Evolutionary conservation across 140 eudicot genomes (phyloP).

Genomic region (Anethum foeniculum): DNA sequence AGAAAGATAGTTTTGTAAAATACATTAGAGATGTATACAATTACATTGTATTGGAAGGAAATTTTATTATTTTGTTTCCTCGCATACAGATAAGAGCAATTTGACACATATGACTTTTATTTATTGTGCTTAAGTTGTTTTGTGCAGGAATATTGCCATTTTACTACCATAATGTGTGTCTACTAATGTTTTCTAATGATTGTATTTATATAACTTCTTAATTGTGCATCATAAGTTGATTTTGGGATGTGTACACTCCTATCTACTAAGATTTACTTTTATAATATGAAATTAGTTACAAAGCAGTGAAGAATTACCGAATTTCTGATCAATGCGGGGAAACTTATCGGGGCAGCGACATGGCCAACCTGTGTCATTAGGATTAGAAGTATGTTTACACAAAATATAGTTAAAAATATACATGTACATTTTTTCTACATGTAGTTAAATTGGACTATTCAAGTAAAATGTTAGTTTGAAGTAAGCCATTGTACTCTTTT

Average conservation of each 20-base stretch:
- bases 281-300: background rate
- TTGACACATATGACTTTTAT: background rate
- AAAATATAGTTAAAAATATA: background rate
- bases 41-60: background rate
- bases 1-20: background rate
- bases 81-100: background rate
- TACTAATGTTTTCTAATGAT: background rate
- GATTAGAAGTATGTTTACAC: conserved; percentile 66
- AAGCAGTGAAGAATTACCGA: conserved; percentile 4
- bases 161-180: background rate
- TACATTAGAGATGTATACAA: background rate
- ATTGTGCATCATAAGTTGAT: background rate
- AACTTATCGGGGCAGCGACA: conserved; percentile 96
- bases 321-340: conserved; percentile 52
- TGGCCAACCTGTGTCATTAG: conserved; percentile 95
- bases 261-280: conserved; percentile 1
- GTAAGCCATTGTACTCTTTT: background rate
- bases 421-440: background rate
- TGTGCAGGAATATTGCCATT: background rate
- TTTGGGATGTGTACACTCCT: background rate
- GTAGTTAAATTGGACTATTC: background rate
- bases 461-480: background rate
- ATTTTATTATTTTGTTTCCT: background rate
- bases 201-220: background rate
- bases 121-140: background rate